Percentiles rank a stretch among this genome's conserved stretches.
Conservation (phyloP, 2,329 filamentous ascomycete genomes). For the Monosporascus sp. region DNA sequence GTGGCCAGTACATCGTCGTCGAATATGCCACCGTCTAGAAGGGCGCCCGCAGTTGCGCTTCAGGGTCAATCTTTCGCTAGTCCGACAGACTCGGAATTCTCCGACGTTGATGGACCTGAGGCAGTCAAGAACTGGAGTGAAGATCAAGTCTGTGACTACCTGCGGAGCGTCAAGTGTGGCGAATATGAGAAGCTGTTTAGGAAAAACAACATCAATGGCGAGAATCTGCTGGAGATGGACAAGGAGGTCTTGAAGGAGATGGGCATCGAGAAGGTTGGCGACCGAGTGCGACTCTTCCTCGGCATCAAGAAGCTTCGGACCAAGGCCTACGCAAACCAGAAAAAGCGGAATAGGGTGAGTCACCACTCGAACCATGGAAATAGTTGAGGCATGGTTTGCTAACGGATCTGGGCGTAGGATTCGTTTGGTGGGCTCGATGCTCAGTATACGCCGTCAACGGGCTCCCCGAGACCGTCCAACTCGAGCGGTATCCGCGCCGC, state of each 20-base stretch:
- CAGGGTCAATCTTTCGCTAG: constrained; percentile 63
- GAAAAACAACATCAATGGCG: constrained; percentile 94
- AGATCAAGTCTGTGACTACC: constrained; percentile 84
- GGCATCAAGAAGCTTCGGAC: constrained; percentile 79
- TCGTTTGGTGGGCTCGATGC: constrained; percentile 77
- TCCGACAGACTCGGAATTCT: constrained; percentile 90
- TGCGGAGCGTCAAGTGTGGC: constrained; percentile 84
- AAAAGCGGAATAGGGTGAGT: constrained; percentile 79
- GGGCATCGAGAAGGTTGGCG: constrained; percentile 96
- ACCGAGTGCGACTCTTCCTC: constrained; percentile 85
- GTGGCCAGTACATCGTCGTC: constrained; percentile 44
- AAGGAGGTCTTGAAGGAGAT: constrained; percentile 95
- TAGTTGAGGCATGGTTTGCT: constrained; percentile 6
- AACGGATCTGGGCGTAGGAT: constrained; percentile 50
- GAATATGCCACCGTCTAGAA: constrained; percentile 46
- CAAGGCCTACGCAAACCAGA: constrained; percentile 69
- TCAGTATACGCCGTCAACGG: constrained; percentile 56
- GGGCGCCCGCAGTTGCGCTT: constrained; percentile 44
- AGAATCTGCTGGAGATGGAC: constrained; percentile 95
- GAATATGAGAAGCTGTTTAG: constrained; percentile 90
- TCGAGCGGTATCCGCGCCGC: constrained; percentile 41
- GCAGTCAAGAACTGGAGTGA: constrained; percentile 86
- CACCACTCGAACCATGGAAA: neutral
- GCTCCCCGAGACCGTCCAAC: constrained; percentile 59
- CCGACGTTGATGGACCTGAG: constrained; percentile 72